Base-by-base conservation (phyloP, 352 stramenopile species). In the Phytophthora hibernalis region DNA sequence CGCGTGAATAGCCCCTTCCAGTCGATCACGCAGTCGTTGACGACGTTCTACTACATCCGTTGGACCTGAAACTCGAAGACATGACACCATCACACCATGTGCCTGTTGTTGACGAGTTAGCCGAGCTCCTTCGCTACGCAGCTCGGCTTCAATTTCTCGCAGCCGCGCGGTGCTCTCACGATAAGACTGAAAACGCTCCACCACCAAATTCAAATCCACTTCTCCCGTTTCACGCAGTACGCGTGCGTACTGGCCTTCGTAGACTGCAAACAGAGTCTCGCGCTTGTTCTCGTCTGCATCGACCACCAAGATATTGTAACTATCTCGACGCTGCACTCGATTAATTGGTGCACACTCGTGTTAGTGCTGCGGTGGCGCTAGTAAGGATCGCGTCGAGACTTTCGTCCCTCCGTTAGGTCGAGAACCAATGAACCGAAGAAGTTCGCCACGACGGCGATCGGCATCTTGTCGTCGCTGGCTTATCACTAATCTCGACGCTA, bases 241-340 rank as follows among this genome's bases (percentile, higher is more conserved):
- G 3, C 72, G 74, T 2, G 77, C 78, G 56, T 87, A 92, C 40
- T 90, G 80, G 0, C 59, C 72, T 60, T 92, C 83, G 57, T 88
- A 89, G 4, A 85, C 61, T 10, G 85, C 71, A 63, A 86, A 85
- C 20, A 84, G 61, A n/a, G 78, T 76, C 59, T 92, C 81, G 1
- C 79, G 73, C 28, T 67, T 65, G 21, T 57, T 74, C 15, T 66
- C 52, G 18, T 60, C 56, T 2, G 35, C 61, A 42, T 78, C 70
- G 4, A 42, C 70, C 8, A 50, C 68, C 47, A 72, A 40, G 11
- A 68, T 63, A 16, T 48, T 74, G 58, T 61, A 78, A 54, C 55
- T 85, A 16, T 71, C 70, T n/a, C 66, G 76, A 24, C 61, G 58
- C 37, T 76, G 66, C 5, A 59, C 33, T 45, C 13, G 48, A 10